Evolutionary conservation across 805 yeast genomes (phyloP).

Genomic region (Candida khao-thaluensis): DNA sequence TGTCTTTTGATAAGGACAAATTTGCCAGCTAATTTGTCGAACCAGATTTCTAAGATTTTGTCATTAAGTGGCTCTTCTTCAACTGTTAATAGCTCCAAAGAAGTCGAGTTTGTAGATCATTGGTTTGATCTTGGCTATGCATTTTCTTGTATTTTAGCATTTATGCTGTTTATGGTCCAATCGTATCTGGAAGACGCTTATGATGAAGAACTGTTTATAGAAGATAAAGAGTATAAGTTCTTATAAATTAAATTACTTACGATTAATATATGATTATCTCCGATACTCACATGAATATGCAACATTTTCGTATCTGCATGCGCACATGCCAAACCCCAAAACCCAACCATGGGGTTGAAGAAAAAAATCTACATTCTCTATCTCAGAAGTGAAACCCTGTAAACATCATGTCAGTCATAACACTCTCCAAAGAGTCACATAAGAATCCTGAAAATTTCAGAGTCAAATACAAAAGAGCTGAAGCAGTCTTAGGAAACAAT

Average conservation of each 20-base stretch:
- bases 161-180: constrained; percentile 6
- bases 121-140: constrained; percentile 56
- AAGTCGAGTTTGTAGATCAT: constrained; percentile 47
- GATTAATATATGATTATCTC: neutral
- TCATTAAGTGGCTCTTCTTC: constrained; percentile 34
- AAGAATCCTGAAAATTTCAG: constrained; percentile 31
- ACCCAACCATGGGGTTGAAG: too few relatives aligned
- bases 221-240: constrained; percentile 8
- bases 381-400: too few relatives aligned
- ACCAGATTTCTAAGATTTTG: constrained; percentile 38
- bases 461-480: constrained; percentile 26
- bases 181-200: constrained; percentile 2
- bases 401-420: constrained; percentile 31
- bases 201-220: constrained; percentile 12
- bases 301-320: too few relatives aligned
- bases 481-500: constrained; percentile 24
- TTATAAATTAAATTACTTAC: too few relatives aligned
- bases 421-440: constrained; percentile 32
- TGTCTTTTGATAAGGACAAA: constrained; percentile 49
- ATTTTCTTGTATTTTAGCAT: constrained; percentile 37
- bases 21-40: constrained; percentile 44
- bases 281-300: too few relatives aligned
- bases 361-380: too few relatives aligned
- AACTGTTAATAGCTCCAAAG: constrained; percentile 22
- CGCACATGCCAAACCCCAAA: too few relatives aligned